A percentile compares a stretch with the other conserved stretches of the same genome.
Evolutionary conservation across 1,284 basidiomycete species (phyloP).

Genomic region (Heliocybe sulcata): DNA sequence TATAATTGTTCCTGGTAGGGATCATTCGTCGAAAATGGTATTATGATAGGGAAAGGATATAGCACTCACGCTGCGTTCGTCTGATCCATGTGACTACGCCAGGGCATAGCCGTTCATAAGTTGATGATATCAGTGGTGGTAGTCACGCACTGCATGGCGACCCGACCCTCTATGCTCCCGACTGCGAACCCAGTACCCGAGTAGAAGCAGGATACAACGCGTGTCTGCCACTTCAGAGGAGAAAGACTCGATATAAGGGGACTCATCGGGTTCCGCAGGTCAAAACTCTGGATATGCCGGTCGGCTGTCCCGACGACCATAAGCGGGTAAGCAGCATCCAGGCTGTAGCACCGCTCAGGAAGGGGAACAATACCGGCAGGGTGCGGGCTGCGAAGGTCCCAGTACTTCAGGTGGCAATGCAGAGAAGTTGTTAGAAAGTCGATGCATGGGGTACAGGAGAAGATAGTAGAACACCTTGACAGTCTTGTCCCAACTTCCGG

Average conservation of each 20-base stretch:
- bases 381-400: conserved; percentile 74
- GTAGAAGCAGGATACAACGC: conserved; percentile 84
- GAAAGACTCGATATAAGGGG: conserved; percentile 77
- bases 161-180: conserved; percentile 92
- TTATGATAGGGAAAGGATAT: background rate
- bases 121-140: background rate
- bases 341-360: conserved; percentile 85
- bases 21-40: background rate
- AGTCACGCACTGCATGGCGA: conserved; percentile 84
- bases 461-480: too few relatives aligned
- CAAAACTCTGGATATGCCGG: conserved; percentile 83
- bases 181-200: conserved; percentile 80
- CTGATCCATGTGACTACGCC: conserved; percentile 70
- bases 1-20: conserved; percentile 71
- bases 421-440: too few relatives aligned
- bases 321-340: conserved; percentile 81
- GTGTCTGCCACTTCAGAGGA: conserved; percentile 92
- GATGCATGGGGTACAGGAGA: too few relatives aligned
- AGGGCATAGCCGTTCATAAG: background rate
- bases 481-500: conserved; percentile 91
- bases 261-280: conserved; percentile 75
- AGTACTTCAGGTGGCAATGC: conserved; percentile 50
- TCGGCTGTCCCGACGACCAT: conserved; percentile 93
- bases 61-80: conserved; percentile 55
- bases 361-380: conserved; percentile 77